A percentile compares a stretch with the other conserved stretches of the same genome.
Conservation (phyloP, 225 moss, liverwort and hornwort species). For the Physcomitrellopsis africana region DNA sequence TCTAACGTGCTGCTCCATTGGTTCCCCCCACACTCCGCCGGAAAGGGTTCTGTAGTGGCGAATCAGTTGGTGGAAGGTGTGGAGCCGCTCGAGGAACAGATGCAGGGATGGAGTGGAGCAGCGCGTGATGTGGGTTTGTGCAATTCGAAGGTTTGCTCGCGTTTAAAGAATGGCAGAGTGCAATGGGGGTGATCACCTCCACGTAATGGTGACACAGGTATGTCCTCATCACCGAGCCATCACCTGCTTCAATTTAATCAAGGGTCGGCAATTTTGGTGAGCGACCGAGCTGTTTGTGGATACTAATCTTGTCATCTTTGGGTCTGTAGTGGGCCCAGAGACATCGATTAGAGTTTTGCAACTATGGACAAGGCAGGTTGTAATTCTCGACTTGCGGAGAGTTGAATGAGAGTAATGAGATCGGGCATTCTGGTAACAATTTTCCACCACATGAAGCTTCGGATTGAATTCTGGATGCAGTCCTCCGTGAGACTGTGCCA, state of each 20-base stretch:
- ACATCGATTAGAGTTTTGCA: not conserved
- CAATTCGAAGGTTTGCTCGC: not conserved
- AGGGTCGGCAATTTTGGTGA: not conserved
- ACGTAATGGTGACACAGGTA: constrained; percentile 28
- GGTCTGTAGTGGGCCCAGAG: not conserved
- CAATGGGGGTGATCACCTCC: not conserved
- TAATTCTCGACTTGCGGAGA: not conserved
- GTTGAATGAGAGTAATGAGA: no score
- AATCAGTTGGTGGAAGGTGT: not conserved
- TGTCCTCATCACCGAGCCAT: not conserved
- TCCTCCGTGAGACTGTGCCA: not conserved
- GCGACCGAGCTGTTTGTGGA: not conserved
- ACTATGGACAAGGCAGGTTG: not conserved
- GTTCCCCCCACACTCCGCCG: not conserved
- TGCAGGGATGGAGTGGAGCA: constrained; percentile 1
- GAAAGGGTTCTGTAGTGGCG: not conserved
- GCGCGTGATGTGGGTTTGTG: not conserved
- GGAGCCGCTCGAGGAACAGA: not conserved
- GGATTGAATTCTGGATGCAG: constrained; percentile 2
- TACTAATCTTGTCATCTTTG: not conserved
- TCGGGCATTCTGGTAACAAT: not conserved
- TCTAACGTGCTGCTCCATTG: not conserved
- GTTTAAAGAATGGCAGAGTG: constrained; percentile 5
- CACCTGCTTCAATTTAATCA: not conserved
- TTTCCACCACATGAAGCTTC: not conserved